These are phyloP conservation scores for Candida krabiensis DNA, from an alignment of 805 yeast species.

Conservation along the genomic window DNA sequence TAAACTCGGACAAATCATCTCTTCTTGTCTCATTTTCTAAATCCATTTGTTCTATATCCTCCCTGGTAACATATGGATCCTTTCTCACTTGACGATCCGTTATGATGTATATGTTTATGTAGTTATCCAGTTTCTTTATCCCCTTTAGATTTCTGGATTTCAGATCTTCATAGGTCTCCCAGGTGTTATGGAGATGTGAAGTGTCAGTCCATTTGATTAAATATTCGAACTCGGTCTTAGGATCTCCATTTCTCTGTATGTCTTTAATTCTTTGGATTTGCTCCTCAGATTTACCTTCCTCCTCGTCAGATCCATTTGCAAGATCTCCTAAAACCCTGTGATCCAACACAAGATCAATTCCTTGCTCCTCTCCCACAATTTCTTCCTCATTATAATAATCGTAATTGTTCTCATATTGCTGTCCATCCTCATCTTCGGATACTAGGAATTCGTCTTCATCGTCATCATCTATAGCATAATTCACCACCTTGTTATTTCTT, in stretches of 20 bases:
- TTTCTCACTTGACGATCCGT: conserved; percentile 72
- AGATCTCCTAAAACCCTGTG: conserved; percentile 45
- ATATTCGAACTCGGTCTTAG: conserved; percentile 60
- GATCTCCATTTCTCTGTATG: conserved; percentile 33
- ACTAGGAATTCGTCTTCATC: conserved; percentile 55
- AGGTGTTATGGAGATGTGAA: conserved; percentile 92
- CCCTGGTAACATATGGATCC: conserved; percentile 83
- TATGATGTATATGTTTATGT: conserved; percentile 73
- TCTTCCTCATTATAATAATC: conserved; percentile 22
- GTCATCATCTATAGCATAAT: conserved; percentile 67
- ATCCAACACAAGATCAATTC: conserved; percentile 48
- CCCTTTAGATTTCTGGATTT: conserved; percentile 59
- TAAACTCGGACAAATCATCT: conserved; percentile 82
- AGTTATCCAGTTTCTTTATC: conserved; percentile 83
- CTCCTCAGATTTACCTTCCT: conserved; percentile 29
- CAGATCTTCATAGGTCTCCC: conserved; percentile 70
- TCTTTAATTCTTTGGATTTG: conserved; percentile 23
- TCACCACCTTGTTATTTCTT: conserved; percentile 68
- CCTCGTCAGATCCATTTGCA: conserved; percentile 33
- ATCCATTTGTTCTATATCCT: conserved; percentile 92
- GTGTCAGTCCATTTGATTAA: conserved; percentile 82
- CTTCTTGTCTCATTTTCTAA: conserved; percentile 81
- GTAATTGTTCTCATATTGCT: conserved; percentile 9
- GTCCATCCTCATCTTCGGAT: conserved; percentile 36
- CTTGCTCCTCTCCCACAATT: conserved; percentile 21